phyloP scores from a whole-genome alignment of 192 early-diverging fungal genomes.

The Coemansia aciculifera region DNA sequence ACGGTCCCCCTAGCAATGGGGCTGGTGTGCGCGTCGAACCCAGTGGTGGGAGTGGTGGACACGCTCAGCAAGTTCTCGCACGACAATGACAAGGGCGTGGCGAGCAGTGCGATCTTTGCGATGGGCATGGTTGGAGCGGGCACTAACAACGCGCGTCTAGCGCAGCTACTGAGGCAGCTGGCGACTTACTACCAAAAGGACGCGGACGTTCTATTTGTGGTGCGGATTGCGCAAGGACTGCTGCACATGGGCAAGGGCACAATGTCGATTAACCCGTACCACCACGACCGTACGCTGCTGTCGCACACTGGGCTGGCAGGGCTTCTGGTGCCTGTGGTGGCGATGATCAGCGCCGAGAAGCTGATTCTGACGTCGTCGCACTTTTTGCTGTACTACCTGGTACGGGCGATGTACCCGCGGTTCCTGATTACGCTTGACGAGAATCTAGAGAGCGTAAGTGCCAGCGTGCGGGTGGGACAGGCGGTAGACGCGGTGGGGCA shows the following conservation, averaged over 20 bases:
- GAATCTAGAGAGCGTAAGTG: conserved; percentile 75
- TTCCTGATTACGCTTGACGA: conserved; percentile 97
- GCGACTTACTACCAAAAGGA: conserved; percentile 98
- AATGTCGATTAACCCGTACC: conserved; percentile 93
- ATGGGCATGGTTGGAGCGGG: conserved; percentile 99
- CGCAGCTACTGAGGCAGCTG: conserved; percentile 95
- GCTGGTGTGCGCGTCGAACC: conserved; percentile 94
- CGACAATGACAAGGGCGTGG: conserved; percentile 95
- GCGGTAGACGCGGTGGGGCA: conserved; percentile 99
- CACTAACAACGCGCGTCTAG: conserved; percentile 98
- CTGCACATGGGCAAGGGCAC: conserved; percentile 97
- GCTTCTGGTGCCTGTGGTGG: conserved; percentile 83
- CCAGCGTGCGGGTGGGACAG: conserved; percentile 95
- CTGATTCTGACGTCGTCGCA: conserved; percentile 88
- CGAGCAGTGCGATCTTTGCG: conserved; percentile 94
- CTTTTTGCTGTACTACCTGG: conserved; percentile 91
- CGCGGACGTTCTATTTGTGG: conserved; percentile 61
- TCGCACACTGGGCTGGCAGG: conserved; percentile 87
- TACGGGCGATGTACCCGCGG: conserved; percentile 95
- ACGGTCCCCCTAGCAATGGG: conserved; percentile 95
- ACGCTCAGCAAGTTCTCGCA: conserved; percentile 98
- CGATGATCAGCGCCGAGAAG: conserved; percentile 89
- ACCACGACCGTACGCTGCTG: conserved; percentile 88
- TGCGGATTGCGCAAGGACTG: conserved; percentile 60
- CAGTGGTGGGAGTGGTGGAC: conserved; percentile 87